Conservation (phyloP, 129 eudicot species). For the Sambucus nigra region DNA sequence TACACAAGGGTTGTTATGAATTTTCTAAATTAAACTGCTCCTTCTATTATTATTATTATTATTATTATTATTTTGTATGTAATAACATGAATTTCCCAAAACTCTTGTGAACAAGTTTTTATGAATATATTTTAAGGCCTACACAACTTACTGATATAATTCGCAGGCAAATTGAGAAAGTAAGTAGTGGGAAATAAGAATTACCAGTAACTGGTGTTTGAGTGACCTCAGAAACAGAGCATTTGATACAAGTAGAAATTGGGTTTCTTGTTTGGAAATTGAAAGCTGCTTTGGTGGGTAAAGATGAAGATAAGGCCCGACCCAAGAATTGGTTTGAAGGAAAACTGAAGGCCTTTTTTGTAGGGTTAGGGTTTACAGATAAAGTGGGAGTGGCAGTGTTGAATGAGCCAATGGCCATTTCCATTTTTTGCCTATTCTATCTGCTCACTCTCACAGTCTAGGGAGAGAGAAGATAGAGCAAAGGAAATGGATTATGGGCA, state of each 20-base stretch:
- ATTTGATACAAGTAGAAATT: slow-evolving; percentile 33
- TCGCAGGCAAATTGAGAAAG: not conserved
- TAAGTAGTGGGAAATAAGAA: not conserved
- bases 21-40: too few species aligned
- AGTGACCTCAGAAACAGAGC: slow-evolving; percentile 73
- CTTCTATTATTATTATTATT: too few species aligned
- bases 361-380: slow-evolving; percentile 16
- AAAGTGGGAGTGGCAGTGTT: slow-evolving; percentile 19
- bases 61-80: too few species aligned
- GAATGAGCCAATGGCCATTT: slow-evolving; percentile 38
- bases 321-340: slow-evolving; percentile 40
- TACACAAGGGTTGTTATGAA: too few species aligned
- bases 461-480: slow-evolving; percentile 28
- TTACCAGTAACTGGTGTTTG: slow-evolving; percentile 44
- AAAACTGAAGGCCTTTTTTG: slow-evolving; percentile 15
- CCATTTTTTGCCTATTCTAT: slow-evolving; percentile 35
- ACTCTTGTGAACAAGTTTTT: too few species aligned
- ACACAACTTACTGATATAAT: too few species aligned
- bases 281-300: slow-evolving; percentile 13
- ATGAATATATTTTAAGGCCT: too few species aligned
- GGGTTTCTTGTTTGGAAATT: slow-evolving; percentile 25
- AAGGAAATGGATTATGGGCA: slow-evolving; percentile 4
- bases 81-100: too few species aligned
- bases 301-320: slow-evolving; percentile 31
- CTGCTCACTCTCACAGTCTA: slow-evolving; percentile 23